Evolutionary conservation across 2,329 filamentous ascomycete species (phyloP).

Genomic region (Paecilomyces dactylethromorphus): DNA sequence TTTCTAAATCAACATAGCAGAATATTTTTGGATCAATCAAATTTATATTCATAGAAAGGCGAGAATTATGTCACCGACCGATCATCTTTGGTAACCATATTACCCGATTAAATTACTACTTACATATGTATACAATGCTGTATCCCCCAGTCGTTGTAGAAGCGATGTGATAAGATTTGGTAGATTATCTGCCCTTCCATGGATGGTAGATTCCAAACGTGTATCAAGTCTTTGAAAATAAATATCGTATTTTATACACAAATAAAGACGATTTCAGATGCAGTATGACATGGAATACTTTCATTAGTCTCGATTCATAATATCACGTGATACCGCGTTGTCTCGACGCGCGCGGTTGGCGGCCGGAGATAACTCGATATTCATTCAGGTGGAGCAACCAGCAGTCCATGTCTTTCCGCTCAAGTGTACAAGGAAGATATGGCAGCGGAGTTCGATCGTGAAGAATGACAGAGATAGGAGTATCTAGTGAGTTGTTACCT

Average conservation of each 20-base stretch:
- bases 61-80: background rate
- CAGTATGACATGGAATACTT: background rate
- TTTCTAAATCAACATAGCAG: background rate
- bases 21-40: background rate
- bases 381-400: background rate
- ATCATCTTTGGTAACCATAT: background rate
- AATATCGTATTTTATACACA: background rate
- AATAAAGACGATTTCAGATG: background rate
- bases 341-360: conserved; percentile 2
- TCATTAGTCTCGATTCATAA: background rate
- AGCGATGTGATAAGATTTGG: too few relatives aligned
- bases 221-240: background rate
- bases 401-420: background rate
- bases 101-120: background rate
- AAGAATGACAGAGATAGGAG: conserved; percentile 33
- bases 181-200: too few relatives aligned
- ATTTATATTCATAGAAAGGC: background rate
- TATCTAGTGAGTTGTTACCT: conserved; percentile 23
- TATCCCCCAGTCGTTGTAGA: too few relatives aligned
- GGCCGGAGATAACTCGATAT: background rate
- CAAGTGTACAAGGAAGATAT: background rate
- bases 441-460: conserved; percentile 23
- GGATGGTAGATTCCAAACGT: background rate
- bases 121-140: background rate
- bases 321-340: conserved; percentile 3